Percentiles rank a stretch among this genome's conserved stretches.
phyloP scores from a whole-genome alignment of 176 grass and related monocot species.

The Neostapfia colusana region DNA sequence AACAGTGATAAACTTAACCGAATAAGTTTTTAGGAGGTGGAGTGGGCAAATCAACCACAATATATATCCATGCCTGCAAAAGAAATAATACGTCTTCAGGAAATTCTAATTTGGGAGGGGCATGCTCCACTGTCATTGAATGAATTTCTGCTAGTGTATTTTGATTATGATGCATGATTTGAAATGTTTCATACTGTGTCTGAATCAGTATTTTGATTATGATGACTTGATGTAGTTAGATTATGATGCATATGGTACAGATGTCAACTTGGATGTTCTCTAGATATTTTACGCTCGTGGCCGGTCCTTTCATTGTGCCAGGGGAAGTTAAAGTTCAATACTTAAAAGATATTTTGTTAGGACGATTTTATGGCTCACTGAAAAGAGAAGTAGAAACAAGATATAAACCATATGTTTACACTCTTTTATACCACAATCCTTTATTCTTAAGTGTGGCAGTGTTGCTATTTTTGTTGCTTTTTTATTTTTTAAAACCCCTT shows the following conservation, averaged over 20 bases:
- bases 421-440: neutral
- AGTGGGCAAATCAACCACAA: neutral
- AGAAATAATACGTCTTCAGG: neutral
- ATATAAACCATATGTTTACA: neutral
- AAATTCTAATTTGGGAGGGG: neutral
- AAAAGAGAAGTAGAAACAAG: neutral
- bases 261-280: neutral
- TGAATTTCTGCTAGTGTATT: neutral
- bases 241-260: neutral
- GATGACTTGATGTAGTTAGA: neutral
- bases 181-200: neutral
- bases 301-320: neutral
- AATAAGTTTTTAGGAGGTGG: neutral
- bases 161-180: neutral
- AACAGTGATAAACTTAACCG: neutral
- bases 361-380: neutral
- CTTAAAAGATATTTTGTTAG: neutral
- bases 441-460: neutral
- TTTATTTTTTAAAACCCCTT: neutral
- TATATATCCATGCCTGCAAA: neutral
- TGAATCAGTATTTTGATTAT: neutral
- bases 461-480: conserved; percentile 8
- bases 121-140: neutral
- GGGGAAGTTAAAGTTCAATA: too few relatives aligned
- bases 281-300: neutral